Conservation (phyloP, 75 land plant genomes). For the Larix kaempferi region DNA sequence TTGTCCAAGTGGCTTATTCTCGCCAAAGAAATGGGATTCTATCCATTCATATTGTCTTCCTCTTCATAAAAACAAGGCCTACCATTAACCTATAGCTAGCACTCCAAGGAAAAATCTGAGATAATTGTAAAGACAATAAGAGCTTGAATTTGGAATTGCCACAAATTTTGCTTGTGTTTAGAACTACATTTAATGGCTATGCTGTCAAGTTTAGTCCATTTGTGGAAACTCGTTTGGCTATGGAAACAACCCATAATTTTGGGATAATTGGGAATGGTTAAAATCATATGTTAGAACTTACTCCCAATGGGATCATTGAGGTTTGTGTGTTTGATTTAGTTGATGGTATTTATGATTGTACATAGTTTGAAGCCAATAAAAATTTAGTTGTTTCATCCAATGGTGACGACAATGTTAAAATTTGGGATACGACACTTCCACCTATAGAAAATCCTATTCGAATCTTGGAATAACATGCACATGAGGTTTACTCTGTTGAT, state of each 20-base stretch:
- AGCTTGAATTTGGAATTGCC: neutral
- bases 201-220: conserved; percentile 94
- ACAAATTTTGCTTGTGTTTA: conserved; percentile 84
- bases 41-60: too few relatives aligned
- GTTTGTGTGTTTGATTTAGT: conserved; percentile 16
- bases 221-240: conserved; percentile 80
- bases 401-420: too few relatives aligned
- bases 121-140: neutral
- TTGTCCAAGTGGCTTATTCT: too few relatives aligned
- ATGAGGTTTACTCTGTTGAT: conserved; percentile 80
- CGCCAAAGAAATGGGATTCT: too few relatives aligned
- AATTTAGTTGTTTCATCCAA: conserved; percentile 21
- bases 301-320: too few relatives aligned
- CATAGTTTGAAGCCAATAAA: conserved; percentile 93
- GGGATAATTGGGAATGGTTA: conserved; percentile 97
- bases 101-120: neutral
- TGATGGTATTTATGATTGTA: conserved; percentile 83
- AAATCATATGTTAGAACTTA: conserved; percentile 26
- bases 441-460: too few relatives aligned
- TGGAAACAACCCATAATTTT: conserved; percentile 91
- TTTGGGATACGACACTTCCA: too few relatives aligned
- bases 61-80: too few relatives aligned
- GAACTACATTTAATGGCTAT: conserved; percentile 92
- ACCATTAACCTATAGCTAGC: too few relatives aligned
- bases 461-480: neutral